A percentile compares a stretch with the other conserved stretches of the same genome.
phyloP scores from a whole-genome alignment of 2,329 filamentous ascomycete genomes.

The Cladosporium sp. region DNA sequence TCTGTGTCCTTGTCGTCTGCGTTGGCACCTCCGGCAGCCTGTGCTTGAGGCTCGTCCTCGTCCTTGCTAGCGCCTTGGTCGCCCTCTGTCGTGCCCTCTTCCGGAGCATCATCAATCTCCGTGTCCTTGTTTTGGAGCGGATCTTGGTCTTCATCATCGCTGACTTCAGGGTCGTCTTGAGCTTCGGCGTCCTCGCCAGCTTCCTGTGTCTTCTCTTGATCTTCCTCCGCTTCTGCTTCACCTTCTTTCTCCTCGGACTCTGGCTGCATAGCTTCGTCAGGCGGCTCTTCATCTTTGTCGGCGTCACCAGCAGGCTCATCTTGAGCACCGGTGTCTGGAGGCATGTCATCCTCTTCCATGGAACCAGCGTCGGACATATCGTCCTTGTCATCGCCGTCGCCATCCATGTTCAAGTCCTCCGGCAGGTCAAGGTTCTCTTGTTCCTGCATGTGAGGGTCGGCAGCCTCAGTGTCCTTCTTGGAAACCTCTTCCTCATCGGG shows the following conservation, averaged over 20 bases:
- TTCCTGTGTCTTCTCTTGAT: constrained; percentile 45
- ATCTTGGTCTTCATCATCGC: constrained; percentile 14
- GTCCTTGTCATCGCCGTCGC: constrained; percentile 51
- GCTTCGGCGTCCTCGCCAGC: constrained; percentile 37
- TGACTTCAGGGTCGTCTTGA: constrained; percentile 9
- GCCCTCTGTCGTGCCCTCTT: constrained; percentile 20
- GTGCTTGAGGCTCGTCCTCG: constrained; percentile 48
- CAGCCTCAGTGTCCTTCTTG: constrained; percentile 62
- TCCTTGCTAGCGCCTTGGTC: constrained; percentile 53
- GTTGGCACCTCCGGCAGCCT: constrained; percentile 29
- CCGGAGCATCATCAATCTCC: constrained; percentile 16
- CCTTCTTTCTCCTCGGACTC: constrained; percentile 27
- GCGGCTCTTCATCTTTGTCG: constrained; percentile 37
- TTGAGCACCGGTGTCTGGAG: constrained; percentile 16
- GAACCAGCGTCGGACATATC: constrained; percentile 31
- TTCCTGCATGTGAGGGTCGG: constrained; percentile 74
- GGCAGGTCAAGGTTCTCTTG: constrained; percentile 79
- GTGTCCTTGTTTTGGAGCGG: constrained; percentile 20
- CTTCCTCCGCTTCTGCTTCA: constrained; percentile 40
- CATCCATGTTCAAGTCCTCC: constrained; percentile 82
- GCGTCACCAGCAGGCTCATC: constrained; percentile 22
- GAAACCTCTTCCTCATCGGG: constrained; percentile 58
- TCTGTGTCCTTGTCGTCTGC: constrained; percentile 36
- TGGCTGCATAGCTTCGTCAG: constrained; percentile 43
- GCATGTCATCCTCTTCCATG: constrained; percentile 15